Evolutionary conservation across 2,329 filamentous ascomycete genomes (phyloP), one percentile per base, ranked within the genome.

Genomic region (Blumeria graminis): DNA sequence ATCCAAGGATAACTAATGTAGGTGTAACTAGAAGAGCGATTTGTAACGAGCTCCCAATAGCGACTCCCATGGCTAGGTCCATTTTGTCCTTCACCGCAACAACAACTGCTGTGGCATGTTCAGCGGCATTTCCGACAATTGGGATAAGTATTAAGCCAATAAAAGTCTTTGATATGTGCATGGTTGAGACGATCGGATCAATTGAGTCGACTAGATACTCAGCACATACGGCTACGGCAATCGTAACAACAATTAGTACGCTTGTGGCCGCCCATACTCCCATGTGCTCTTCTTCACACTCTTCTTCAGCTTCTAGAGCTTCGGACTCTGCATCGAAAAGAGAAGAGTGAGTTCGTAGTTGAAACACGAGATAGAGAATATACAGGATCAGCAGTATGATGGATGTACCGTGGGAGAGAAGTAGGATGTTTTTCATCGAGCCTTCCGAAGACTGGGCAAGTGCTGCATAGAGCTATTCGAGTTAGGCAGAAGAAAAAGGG

Each of bases 21-120:
- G 85, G 85, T 0, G 85, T 89, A 52, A 90, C 84, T 48, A 88
- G 80, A 50, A 90, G 73, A 22, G 85, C 84, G 63, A 90, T 90
- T 69, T 90, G 85, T 66, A 90, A 81, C 67, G 82, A 86, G 58
- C 82, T 86, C 50, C 85, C 85, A 64, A 90, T 84, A 33, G 85
- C 85, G 55, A 90, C 84, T 45, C 83, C 82, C 72, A 90, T 85
- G 34, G 85, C 80, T 55, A 82, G 69, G 63, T 82, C 77, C 79
- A 83, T 83, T 71, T 83, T 89, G 69, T 89, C 77, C 68, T 86
- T 78, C 60, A 81, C 73, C 0, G 85, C 84, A 32, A 89, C 84
- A 34, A 88, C 81, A 16, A 87, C 81, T 16, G 85, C 85, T 0
- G 85, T 89, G 41, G 88, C 84, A 64, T 89, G 84, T 67, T 89